A percentile compares a stretch with the other conserved stretches of the same genome.
phyloP scores from a whole-genome alignment of 2,329 filamentous ascomycete genomes.

The Colletotrichum tropicale region DNA sequence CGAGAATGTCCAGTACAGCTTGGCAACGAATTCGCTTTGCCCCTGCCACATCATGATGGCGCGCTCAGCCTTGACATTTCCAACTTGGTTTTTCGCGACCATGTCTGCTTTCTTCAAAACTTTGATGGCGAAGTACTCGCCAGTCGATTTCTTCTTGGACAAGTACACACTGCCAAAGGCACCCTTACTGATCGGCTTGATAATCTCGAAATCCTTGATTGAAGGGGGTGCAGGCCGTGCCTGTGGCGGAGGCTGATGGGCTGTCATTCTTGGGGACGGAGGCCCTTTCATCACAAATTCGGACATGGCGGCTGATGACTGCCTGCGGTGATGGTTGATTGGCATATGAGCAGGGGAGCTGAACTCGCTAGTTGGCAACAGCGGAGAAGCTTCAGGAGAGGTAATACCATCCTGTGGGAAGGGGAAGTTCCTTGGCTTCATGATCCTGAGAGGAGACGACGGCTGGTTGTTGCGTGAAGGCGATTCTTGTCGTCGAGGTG shows the following conservation, averaged over 20 bases:
- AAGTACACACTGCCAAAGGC: conserved; percentile 98
- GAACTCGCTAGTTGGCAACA: conserved; percentile 83
- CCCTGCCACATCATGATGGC: conserved; percentile 99
- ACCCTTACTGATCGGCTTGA: conserved; percentile 98
- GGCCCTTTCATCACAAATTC: conserved; percentile 70
- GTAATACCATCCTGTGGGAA: conserved; percentile 68
- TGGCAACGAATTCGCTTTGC: conserved; percentile 98
- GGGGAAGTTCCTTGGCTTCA: conserved; percentile 73
- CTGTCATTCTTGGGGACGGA: conserved; percentile 80
- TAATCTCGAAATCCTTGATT: conserved; percentile 99
- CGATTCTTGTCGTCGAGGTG: conserved; percentile 85
- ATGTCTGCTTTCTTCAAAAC: conserved; percentile 99
- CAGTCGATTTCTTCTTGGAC: conserved; percentile 97
- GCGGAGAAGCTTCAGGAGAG: conserved; percentile 89
- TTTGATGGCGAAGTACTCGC: conserved; percentile 98
- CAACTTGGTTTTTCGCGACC: conserved; percentile 99
- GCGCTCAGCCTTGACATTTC: conserved; percentile 97
- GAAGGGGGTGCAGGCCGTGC: conserved; percentile 90
- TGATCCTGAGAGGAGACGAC: conserved; percentile 84
- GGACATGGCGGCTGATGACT: conserved; percentile 89
- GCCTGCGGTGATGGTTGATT: conserved; percentile 76
- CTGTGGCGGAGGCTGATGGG: conserved; percentile 80
- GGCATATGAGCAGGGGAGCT: conserved; percentile 71
- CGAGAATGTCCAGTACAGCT: conserved; percentile 99
- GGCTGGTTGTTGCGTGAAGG: conserved; percentile 78